phyloP scores from a whole-genome alignment of 176 grass and related monocot genomes.

The Saccharum officinarum region DNA sequence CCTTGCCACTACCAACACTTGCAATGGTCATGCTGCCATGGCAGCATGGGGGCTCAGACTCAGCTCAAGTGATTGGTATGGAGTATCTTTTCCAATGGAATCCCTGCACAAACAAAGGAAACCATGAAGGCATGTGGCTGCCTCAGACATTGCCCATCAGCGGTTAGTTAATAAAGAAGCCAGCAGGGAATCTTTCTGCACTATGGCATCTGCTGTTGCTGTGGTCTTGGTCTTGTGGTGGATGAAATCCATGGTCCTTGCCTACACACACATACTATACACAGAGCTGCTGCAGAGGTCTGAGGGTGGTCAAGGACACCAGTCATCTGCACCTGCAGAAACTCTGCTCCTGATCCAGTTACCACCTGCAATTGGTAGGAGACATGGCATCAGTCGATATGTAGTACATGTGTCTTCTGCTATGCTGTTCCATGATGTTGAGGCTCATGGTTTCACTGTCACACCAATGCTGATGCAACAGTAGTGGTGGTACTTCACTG shows the following conservation, averaged over 20 bases:
- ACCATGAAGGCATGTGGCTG: constrained; percentile 37
- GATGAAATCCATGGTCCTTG: constrained; percentile 44
- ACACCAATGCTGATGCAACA: constrained; percentile 30
- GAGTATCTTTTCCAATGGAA: constrained; percentile 38
- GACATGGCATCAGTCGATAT: constrained; percentile 29
- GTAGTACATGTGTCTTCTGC: constrained; percentile 7
- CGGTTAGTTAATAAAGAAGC: constrained; percentile 31
- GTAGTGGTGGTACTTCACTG: not conserved
- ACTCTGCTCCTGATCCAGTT: constrained; percentile 37
- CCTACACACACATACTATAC: too few species aligned
- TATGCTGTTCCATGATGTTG: constrained; percentile 22
- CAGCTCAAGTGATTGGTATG: constrained; percentile 28
- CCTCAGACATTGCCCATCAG: constrained; percentile 38
- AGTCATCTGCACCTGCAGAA: constrained; percentile 37
- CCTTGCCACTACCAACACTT: not conserved
- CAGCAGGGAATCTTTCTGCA: constrained; percentile 39
- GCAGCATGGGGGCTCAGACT: not conserved
- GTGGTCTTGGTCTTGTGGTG: not conserved
- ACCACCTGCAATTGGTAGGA: constrained; percentile 15
- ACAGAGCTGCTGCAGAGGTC: not conserved
- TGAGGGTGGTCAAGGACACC: constrained; percentile 28
- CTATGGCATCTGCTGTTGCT: constrained; percentile 15
- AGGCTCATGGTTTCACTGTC: constrained; percentile 28
- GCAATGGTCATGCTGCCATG: constrained; percentile 26
- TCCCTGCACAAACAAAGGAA: constrained; percentile 26